Conservation (phyloP, 495 filamentous ascomycete genomes). For the Hypomontagnella submonticulosa region DNA sequence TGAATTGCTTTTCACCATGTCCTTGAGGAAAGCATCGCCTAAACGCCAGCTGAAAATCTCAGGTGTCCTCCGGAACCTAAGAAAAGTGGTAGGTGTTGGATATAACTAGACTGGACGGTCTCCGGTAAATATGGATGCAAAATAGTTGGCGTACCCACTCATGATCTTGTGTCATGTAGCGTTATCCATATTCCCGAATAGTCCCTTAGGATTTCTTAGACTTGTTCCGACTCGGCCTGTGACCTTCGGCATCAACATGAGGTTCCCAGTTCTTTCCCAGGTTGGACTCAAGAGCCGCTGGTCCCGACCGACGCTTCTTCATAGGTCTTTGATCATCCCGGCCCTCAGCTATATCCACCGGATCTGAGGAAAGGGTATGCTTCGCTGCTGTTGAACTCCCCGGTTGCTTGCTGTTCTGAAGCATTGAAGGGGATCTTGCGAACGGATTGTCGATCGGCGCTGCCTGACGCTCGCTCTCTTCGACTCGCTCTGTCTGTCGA, state of each 20-base stretch:
- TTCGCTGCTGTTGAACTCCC: not conserved
- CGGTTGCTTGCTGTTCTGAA: not conserved
- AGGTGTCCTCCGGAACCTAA: too few species aligned
- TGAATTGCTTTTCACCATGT: too few species aligned
- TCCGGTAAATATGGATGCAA: too few species aligned
- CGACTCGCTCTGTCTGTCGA: not conserved
- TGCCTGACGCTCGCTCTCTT: not conserved
- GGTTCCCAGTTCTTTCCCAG: slow-evolving; percentile 33
- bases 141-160: too few species aligned
- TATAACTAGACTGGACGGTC: too few species aligned
- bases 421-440: not conserved
- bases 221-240: slow-evolving; percentile 15
- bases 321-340: slow-evolving; percentile 2
- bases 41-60: too few species aligned
- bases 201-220: slow-evolving; percentile 4
- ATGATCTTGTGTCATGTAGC: too few species aligned
- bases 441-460: not conserved
- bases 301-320: slow-evolving; percentile 23
- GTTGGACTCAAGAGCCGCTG: slow-evolving; percentile 15
- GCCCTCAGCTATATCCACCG: not conserved
- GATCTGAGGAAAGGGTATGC: not conserved
- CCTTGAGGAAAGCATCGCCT: too few species aligned
- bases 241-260: slow-evolving; percentile 26
- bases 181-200: not conserved
- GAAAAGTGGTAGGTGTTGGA: too few species aligned